Evolutionary conservation across 2,329 filamentous ascomycete species (phyloP).

Genomic region (Botrytis cinerea): DNA sequence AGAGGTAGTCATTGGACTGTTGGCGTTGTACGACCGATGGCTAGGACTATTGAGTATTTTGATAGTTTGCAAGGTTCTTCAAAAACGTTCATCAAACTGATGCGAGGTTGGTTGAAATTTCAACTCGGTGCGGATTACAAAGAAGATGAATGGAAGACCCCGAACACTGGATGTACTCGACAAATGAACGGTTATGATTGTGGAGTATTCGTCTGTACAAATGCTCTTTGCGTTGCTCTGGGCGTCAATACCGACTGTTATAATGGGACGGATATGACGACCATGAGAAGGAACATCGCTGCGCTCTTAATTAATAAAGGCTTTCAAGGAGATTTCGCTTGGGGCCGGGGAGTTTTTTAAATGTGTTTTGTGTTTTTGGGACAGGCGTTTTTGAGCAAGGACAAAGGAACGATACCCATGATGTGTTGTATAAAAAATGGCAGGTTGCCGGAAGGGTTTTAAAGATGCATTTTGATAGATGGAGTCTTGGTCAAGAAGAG

Average conservation of each 20-base stretch:
- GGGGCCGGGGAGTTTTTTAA: constrained; percentile 31
- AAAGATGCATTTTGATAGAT: constrained; percentile 1
- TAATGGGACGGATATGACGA: constrained; percentile 54
- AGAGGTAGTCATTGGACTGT: constrained; percentile 69
- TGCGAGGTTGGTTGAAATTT: constrained; percentile 57
- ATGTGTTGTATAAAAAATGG: constrained; percentile 14
- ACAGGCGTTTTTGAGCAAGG: constrained; percentile 28
- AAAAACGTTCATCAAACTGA: constrained; percentile 45
- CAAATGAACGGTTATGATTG: constrained; percentile 74
- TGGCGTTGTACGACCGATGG: constrained; percentile 63
- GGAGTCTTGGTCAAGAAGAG: constrained; percentile 11
- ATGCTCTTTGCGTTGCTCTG: constrained; percentile 60
- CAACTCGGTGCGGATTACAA: constrained; percentile 59
- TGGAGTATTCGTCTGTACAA: constrained; percentile 75
- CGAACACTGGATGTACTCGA: constrained; percentile 51
- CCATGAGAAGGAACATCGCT: constrained; percentile 63
- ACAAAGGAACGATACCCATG: constrained; percentile 34
- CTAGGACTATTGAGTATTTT: constrained; percentile 64
- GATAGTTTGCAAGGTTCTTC: constrained; percentile 60
- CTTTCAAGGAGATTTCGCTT: constrained; percentile 59
- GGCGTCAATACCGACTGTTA: constrained; percentile 49
- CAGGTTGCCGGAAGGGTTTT: constrained; percentile 14
- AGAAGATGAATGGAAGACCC: constrained; percentile 58
- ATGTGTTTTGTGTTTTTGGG: constrained; percentile 8
- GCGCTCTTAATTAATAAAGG: constrained; percentile 67